Evolutionary conservation across 257 asterid genomes (phyloP).

Genomic region (Voacanga thouarsii): DNA sequence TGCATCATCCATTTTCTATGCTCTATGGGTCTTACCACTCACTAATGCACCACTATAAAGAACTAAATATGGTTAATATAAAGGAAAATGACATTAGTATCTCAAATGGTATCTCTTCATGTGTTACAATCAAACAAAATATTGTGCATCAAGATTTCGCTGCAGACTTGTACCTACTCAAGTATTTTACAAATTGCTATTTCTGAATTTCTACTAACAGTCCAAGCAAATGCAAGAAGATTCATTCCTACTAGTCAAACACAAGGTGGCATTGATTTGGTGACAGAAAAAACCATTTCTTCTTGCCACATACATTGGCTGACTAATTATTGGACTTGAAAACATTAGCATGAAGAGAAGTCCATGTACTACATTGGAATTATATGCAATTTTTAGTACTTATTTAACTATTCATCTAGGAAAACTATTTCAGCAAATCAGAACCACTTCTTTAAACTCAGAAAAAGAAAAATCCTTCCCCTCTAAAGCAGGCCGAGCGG

Average conservation of each 20-base stretch:
- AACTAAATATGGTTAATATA: neutral
- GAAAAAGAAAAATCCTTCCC: conserved; percentile 14
- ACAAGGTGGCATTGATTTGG: conserved; percentile 78
- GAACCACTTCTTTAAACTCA: neutral
- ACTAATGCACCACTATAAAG: neutral
- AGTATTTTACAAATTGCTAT: neutral
- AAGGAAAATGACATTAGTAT: too few species aligned
- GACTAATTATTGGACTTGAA: conserved; percentile 99
- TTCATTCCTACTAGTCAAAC: conserved; percentile 55
- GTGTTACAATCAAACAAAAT: neutral
- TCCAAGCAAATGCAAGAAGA: conserved; percentile 10
- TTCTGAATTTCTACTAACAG: neutral
- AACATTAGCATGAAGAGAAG: conserved; percentile 98
- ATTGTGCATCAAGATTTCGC: neutral
- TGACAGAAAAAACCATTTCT: conserved; percentile 80
- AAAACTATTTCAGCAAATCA: neutral
- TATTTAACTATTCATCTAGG: neutral
- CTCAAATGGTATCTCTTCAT: too few species aligned
- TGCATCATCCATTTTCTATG: neutral
- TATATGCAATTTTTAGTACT: neutral
- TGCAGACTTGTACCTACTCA: neutral
- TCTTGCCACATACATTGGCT: conserved; percentile 90
- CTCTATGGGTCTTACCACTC: neutral
- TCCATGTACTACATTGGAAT: conserved; percentile 68
- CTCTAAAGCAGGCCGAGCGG: too few species aligned